Base-by-base conservation (phyloP, 192 early-diverging fungal species). In the Dimargaris verticillata region DNA sequence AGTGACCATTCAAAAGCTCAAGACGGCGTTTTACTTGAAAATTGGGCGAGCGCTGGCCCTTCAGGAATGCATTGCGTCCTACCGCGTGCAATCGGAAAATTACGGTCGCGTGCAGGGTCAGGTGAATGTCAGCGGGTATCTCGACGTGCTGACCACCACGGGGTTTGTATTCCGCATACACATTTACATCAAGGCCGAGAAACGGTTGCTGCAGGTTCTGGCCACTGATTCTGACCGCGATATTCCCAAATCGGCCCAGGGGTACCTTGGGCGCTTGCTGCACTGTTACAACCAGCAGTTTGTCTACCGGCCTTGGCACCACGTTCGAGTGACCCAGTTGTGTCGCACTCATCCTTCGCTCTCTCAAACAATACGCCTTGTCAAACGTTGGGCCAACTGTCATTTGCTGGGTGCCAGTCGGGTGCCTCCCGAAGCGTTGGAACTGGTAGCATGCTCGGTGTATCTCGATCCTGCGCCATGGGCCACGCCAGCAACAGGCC, bases 351-450 rank as follows among this genome's bases (percentile, higher is more conserved):
- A 80, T 66, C 83, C 89, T 28, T 82, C 84, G 14, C 78, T 86
- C 15, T 86, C 88, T 13, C 69, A 80, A 44, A 87, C 91, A 7
- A 84, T 94, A 28, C 82, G 95, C 20, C 71, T 98, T 54, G 68
- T 80, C 20, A 98, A 98, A 78, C 81, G 92, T 61, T 98, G 92
- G 92, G 69, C 93, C 28, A 74, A 82, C 10, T 74, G 85, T 22
- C 93, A 98, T 64, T 73, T 94, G 7, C 75, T 87, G 28, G 66
- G 68, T 63, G 62, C n/a, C n/a, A 66, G 73, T 12, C 74, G 80
- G 20, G 75, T 95, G 7, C 66, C 80, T 0, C 85, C 87, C 49
- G 89, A 94, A 70, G 61, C 82, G 20, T 71, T 89, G 38, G 94
- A 97, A 68, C 66, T 92, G 0, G 28, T 93, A 20, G 82, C 77